phyloP scores from a whole-genome alignment of 495 filamentous ascomycete species.

The Chaetomium fimeti region DNA sequence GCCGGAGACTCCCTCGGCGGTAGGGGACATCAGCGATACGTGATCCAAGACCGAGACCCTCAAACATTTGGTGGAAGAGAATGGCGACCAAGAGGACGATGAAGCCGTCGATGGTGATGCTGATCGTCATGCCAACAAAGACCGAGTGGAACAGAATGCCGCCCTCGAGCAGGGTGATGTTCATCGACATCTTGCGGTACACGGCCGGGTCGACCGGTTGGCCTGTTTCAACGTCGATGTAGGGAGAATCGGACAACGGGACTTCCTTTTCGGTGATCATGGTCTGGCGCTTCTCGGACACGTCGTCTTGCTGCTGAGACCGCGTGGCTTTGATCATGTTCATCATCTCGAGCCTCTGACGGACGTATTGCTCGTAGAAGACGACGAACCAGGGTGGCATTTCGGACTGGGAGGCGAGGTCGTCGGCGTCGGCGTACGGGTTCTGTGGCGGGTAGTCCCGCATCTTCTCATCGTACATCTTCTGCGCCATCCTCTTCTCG shows the following conservation, averaged over 20 bases:
- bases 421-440: slow-evolving; percentile 32
- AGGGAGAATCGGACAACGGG: slow-evolving; percentile 31
- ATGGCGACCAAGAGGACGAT: slow-evolving; percentile 67
- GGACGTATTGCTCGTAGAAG: slow-evolving; percentile 56
- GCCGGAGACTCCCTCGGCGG: slow-evolving; percentile 48
- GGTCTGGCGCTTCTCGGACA: slow-evolving; percentile 29
- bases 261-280: slow-evolving; percentile 13
- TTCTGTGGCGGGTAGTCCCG: slow-evolving; percentile 18
- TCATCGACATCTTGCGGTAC: slow-evolving; percentile 50
- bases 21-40: slow-evolving; percentile 59
- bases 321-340: slow-evolving; percentile 42
- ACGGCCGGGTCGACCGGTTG: slow-evolving; percentile 45
- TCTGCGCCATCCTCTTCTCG: slow-evolving; percentile 45
- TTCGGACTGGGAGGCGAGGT: slow-evolving; percentile 40
- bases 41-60: slow-evolving; percentile 65
- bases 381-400: slow-evolving; percentile 57
- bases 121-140: slow-evolving; percentile 68
- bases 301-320: slow-evolving; percentile 9
- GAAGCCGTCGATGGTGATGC: slow-evolving; percentile 63
- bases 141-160: slow-evolving; percentile 61
- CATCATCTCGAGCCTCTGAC: slow-evolving; percentile 51
- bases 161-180: slow-evolving; percentile 56
- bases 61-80: slow-evolving; percentile 69
- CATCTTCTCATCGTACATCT: slow-evolving; percentile 39
- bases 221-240: slow-evolving; percentile 44